Evolutionary conservation across 176 grass and related monocot genomes (phyloP).

Genomic region (Paspalum vaginatum): DNA sequence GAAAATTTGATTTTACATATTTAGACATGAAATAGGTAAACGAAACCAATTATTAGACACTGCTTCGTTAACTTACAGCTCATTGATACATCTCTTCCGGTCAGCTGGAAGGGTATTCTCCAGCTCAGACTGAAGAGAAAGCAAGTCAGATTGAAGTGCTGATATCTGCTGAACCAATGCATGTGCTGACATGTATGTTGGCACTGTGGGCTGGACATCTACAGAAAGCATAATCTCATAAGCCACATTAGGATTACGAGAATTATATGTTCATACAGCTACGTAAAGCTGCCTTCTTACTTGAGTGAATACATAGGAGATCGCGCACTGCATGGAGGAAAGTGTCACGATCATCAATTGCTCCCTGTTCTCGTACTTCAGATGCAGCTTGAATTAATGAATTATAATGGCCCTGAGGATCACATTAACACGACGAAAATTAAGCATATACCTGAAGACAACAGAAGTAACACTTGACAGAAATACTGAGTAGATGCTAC

Average conservation of each 20-base stretch:
- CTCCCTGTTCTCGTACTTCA: constrained; percentile 92
- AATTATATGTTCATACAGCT: constrained; percentile 20
- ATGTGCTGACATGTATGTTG: constrained; percentile 89
- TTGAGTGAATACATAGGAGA: constrained; percentile 90
- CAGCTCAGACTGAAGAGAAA: constrained; percentile 90
- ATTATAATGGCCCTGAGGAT: constrained; percentile 68
- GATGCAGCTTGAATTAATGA: constrained; percentile 86
- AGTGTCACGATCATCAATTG: constrained; percentile 89
- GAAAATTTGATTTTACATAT: background rate
- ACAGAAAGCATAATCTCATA: constrained; percentile 34
- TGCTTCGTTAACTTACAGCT: constrained; percentile 65
- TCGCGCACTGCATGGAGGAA: constrained; percentile 88
- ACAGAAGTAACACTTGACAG: background rate
- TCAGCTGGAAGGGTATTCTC: constrained; percentile 89
- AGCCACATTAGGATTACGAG: constrained; percentile 2
- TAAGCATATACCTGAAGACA: constrained; percentile 15
- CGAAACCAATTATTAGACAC: constrained; percentile 14
- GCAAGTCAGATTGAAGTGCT: constrained; percentile 78
- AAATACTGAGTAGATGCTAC: background rate
- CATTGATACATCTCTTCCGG: constrained; percentile 91
- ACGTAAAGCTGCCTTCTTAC: constrained; percentile 47
- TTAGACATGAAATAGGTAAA: constrained; percentile 3
- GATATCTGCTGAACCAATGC: constrained; percentile 96
- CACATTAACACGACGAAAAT: constrained; percentile 23
- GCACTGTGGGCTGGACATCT: constrained; percentile 73